Percentiles rank a stretch among this genome's conserved stretches.
Evolutionary conservation across 2,329 filamentous ascomycete species (phyloP).

Genomic region (Penicillium sp.): DNA sequence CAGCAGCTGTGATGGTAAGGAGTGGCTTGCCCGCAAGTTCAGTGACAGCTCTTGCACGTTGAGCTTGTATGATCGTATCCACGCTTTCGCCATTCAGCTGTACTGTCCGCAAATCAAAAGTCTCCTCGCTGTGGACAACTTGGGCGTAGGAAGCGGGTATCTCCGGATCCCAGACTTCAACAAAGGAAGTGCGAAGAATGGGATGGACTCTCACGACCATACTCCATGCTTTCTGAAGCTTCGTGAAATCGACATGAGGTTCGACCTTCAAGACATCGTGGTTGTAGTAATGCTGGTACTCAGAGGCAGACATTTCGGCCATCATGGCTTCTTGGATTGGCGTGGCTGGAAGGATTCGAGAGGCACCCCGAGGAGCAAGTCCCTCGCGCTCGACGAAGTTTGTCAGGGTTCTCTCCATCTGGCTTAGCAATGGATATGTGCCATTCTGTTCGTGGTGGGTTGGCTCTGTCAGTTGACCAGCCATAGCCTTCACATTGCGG

Average conservation of each 20-base stretch:
- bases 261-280: conserved; percentile 67
- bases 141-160: conserved; percentile 56
- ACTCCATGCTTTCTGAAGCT: conserved; percentile 59
- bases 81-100: conserved; percentile 19
- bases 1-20: conserved; percentile 36
- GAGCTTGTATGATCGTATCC: conserved; percentile 21
- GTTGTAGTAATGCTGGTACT: conserved; percentile 76
- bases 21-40: conserved; percentile 25
- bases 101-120: conserved; percentile 34
- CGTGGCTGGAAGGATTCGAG: conserved; percentile 67
- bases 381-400: conserved; percentile 36
- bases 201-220: conserved; percentile 58
- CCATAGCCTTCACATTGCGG: conserved; percentile 63
- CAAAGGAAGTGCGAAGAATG: conserved; percentile 71
- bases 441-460: conserved; percentile 26
- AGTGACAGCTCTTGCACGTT: conserved; percentile 9
- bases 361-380: conserved; percentile 43
- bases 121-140: conserved; percentile 39
- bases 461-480: conserved; percentile 22
- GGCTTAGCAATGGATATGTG: conserved; percentile 11
- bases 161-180: conserved; percentile 58
- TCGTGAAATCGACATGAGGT: conserved; percentile 51
- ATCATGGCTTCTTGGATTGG: conserved; percentile 84
- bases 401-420: conserved; percentile 33
- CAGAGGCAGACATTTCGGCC: conserved; percentile 71